Percentiles rank a stretch among this genome's conserved stretches.
Conservation (phyloP, 2,329 filamentous ascomycete species). For the Fusarium lateritium region DNA sequence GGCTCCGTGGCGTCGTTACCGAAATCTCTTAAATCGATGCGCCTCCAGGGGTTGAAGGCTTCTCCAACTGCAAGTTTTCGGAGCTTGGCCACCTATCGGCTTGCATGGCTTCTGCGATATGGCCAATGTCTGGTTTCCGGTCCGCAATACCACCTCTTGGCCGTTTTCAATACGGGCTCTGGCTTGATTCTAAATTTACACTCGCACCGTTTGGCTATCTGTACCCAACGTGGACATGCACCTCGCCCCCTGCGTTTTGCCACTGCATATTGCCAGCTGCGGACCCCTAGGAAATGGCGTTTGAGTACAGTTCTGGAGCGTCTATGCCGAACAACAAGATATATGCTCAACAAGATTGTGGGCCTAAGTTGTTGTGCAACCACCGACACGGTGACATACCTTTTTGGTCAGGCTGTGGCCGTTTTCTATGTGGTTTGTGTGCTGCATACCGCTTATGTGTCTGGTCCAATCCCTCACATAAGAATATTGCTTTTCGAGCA, state of each 20-base stretch:
- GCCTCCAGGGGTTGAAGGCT: conserved; percentile 6
- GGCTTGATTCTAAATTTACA: conserved; percentile 38
- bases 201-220: conserved; percentile 29
- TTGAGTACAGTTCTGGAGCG: conserved; percentile 7
- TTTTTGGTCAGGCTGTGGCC: conserved; percentile 13
- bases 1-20: conserved; percentile 24
- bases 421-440: conserved; percentile 16
- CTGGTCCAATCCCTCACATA: conserved; percentile 2
- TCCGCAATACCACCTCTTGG: conserved; percentile 19
- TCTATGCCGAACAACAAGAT: conserved; percentile 5
- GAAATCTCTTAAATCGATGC: conserved; percentile 21
- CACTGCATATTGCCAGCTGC: conserved; percentile 8
- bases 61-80: conserved; percentile 22
- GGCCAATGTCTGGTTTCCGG: conserved; percentile 7
- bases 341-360: conserved; percentile 14
- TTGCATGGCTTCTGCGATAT: conserved; percentile 20
- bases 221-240: conserved; percentile 7
- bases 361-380: conserved; percentile 20
- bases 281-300: conserved; percentile 1
- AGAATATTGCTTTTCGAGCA: conserved; percentile 17
- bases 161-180: conserved; percentile 33
- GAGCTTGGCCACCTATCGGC: conserved; percentile 26
- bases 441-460: conserved; percentile 9
- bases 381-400: conserved; percentile 6
- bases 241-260: conserved; percentile 20